A percentile compares a stretch with the other conserved stretches of the same genome.
These are phyloP conservation scores for Lichtheimia ramosa DNA, from an alignment of 371 early-diverging fungal species.

Conservation along the genomic window DNA sequence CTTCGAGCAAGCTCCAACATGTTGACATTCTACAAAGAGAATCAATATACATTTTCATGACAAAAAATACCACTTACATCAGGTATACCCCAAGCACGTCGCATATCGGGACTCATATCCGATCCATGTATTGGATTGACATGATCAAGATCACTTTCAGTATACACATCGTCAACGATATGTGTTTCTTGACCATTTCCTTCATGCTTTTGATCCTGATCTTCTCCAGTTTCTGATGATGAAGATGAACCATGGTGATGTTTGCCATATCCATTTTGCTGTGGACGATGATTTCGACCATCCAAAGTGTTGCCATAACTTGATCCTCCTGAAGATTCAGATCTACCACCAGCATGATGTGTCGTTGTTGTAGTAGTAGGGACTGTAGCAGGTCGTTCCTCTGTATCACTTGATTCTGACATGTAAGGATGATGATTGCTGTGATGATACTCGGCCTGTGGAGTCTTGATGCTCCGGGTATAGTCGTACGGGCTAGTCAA, in stretches of 20 bases:
- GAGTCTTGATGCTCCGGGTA: slow-evolving; percentile 13
- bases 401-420: slow-evolving; percentile 13
- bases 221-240: slow-evolving; percentile 4
- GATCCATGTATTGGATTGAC: slow-evolving; percentile 33
- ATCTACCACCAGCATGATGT: neutral
- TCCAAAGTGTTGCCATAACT: neutral
- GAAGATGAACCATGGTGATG: neutral
- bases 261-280: slow-evolving; percentile 6
- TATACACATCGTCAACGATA: slow-evolving; percentile 26
- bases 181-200: slow-evolving; percentile 2
- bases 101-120: slow-evolving; percentile 21
- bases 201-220: neutral
- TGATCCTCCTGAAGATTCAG: neutral
- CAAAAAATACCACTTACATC: slow-evolving; percentile 19
- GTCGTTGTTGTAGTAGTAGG: no score
- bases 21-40: slow-evolving; percentile 25
- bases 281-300: neutral
- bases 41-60: neutral
- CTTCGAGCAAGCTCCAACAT: slow-evolving; percentile 41
- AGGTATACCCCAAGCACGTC: slow-evolving; percentile 45
- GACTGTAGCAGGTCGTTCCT: neutral
- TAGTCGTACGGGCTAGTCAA: slow-evolving; percentile 12
- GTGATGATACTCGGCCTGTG: slow-evolving; percentile 8
- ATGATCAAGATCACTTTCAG: slow-evolving; percentile 32
- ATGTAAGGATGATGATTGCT: slow-evolving; percentile 10